Evolutionary conservation across 129 eudicot species (phyloP).

Genomic region (Flaveria trinervia): DNA sequence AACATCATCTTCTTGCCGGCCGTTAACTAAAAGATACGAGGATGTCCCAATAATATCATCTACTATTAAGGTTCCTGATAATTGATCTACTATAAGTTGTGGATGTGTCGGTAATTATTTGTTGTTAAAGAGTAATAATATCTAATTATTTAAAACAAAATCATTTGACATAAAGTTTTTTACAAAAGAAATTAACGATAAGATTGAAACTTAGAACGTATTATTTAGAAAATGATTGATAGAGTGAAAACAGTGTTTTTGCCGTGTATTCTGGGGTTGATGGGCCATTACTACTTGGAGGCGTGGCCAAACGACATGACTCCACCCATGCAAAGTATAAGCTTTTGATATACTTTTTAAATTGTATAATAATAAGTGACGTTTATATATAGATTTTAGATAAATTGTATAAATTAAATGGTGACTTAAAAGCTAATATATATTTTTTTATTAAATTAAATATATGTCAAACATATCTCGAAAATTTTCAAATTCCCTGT

Average conservation of each 20-base stretch:
- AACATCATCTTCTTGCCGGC: not conserved
- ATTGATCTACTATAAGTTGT: not conserved
- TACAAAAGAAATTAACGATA: not conserved
- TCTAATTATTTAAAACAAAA: not conserved
- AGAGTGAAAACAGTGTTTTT: not conserved
- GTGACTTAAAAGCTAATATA: not conserved
- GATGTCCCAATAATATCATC: not conserved
- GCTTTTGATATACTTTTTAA: not conserved
- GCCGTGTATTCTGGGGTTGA: not conserved
- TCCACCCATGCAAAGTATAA: constrained; percentile 16
- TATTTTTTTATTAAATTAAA: not conserved
- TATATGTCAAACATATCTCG: not conserved
- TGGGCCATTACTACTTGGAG: constrained; percentile 13
- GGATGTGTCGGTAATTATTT: not conserved
- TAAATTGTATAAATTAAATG: not conserved
- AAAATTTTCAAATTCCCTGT: too few species aligned
- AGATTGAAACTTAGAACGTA: not conserved
- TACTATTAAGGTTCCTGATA: not conserved
- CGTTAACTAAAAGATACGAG: too few species aligned
- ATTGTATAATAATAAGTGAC: not conserved
- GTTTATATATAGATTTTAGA: not conserved
- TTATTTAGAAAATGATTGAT: not conserved
- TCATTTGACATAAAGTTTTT: not conserved
- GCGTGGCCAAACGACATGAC: constrained; percentile 20
- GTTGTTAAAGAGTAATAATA: not conserved